phyloP scores from a whole-genome alignment of 2,329 filamentous ascomycete species.

The Penicillium griseofulvum region DNA sequence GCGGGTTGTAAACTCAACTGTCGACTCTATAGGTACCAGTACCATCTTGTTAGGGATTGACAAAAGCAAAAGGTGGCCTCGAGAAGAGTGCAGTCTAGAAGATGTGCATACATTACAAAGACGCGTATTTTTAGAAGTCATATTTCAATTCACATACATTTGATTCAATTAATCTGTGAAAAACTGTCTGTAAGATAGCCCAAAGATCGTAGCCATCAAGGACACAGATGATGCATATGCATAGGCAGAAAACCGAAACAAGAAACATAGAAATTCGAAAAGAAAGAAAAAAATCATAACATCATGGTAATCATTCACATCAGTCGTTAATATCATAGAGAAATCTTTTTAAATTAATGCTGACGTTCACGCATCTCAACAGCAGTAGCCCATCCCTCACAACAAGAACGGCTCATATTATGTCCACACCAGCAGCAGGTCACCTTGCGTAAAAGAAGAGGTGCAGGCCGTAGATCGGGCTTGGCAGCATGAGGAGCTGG shows the following conservation, averaged over 20 bases:
- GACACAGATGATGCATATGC: background rate
- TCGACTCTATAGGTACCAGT: no score
- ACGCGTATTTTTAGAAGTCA: background rate
- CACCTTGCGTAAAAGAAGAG: conserved; percentile 39
- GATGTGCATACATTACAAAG: background rate
- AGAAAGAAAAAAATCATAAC: conserved; percentile 1
- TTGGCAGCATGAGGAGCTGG: conserved; percentile 1
- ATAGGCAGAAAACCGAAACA: background rate
- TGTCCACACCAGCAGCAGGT: conserved; percentile 69
- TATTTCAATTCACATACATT: background rate
- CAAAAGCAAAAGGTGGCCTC: no score
- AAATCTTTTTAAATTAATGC: conserved; percentile 23
- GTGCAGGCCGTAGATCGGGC: conserved; percentile 11
- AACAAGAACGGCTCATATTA: conserved; percentile 67
- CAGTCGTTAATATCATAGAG: background rate
- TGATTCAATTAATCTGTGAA: background rate
- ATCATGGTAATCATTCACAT: conserved; percentile 1
- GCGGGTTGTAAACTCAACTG: no score
- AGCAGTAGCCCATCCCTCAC: conserved; percentile 65
- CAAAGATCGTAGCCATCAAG: background rate
- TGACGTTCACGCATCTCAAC: conserved; percentile 64
- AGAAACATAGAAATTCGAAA: background rate
- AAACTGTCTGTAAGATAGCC: background rate
- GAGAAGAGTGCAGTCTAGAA: no score
- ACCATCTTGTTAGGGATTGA: no score